A percentile compares a stretch with the other conserved stretches of the same genome.
Conservation (phyloP, 2,329 filamentous ascomycete species). For the Cladosporium sp. region DNA sequence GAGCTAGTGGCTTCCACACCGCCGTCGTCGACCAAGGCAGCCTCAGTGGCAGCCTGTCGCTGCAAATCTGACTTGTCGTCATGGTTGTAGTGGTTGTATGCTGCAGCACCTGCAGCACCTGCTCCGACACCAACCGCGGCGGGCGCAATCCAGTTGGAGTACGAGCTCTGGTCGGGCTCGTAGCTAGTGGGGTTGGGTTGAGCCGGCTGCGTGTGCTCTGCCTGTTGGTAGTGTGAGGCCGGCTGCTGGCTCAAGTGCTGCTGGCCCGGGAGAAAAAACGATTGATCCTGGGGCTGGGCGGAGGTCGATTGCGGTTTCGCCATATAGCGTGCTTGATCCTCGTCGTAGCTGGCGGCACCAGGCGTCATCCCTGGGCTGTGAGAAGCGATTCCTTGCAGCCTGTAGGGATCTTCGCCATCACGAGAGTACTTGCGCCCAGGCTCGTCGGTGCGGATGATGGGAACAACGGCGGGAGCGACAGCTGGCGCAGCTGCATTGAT, state of each 20-base stretch:
- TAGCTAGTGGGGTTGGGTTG: slow-evolving; percentile 23
- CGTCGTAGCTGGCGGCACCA: slow-evolving; percentile 8
- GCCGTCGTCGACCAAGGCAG: not conserved
- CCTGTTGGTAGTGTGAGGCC: slow-evolving; percentile 22
- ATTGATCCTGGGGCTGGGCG: slow-evolving; percentile 25
- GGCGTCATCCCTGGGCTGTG: slow-evolving; percentile 20
- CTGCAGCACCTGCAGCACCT: slow-evolving; percentile 44
- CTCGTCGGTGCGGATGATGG: slow-evolving; percentile 37
- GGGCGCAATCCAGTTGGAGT: slow-evolving; percentile 56
- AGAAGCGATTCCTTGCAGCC: slow-evolving; percentile 30
- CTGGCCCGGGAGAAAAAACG: slow-evolving; percentile 28
- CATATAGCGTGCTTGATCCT: slow-evolving; percentile 15
- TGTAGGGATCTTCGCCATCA: slow-evolving; percentile 31
- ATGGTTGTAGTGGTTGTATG: slow-evolving; percentile 30
- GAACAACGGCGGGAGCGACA: slow-evolving; percentile 53
- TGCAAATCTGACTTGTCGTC: slow-evolving; percentile 21
- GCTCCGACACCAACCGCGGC: slow-evolving; percentile 35
- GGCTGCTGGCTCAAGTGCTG: slow-evolving; percentile 15
- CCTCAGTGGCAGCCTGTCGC: slow-evolving; percentile 18
- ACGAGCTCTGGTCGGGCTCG: slow-evolving; percentile 18
- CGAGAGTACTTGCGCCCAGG: slow-evolving; percentile 30
- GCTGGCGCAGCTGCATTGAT: slow-evolving; percentile 50
- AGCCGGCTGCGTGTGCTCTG: slow-evolving; percentile 20
- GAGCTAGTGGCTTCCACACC: not conserved
- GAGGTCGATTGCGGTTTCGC: slow-evolving; percentile 28